Base-by-base conservation (phyloP, 2,329 filamentous ascomycete genomes). In the Thelonectria olida region DNA sequence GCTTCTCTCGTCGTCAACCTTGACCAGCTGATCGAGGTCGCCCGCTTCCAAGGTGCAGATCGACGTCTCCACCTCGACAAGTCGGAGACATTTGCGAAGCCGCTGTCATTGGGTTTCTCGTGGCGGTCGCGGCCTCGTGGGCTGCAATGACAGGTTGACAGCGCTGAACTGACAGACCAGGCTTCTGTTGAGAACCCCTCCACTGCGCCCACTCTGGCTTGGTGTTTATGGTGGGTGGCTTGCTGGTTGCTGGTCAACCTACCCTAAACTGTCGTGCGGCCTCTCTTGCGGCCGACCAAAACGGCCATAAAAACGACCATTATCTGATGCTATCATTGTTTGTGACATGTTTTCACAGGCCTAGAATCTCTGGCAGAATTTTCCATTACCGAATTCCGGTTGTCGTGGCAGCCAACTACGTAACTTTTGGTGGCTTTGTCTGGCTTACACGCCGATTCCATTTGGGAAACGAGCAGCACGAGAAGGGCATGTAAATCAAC, bases 181-280 rank as follows among this genome's bases (percentile, higher is more conserved):
- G 39, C 45, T 44, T 28, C 42, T 54, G 42, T 45, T 28, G 28
- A 45, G 52, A 54, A 36, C 52, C 41, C 22, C 42, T 39, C 44
- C 31, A 49, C 28, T 20, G 20, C 51, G 15, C 51, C 51, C 51
- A 44, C 51, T 13, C n/a, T n/a, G n/a, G n/a, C n/a, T n/a, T n/a
- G n/a, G n/a, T n/a, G 31, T 34, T 20, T 47, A n/a, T 17, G 52
- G 25, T 31, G 39, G 51, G 41, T 48, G 31, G 42, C 53, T 56
- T 28, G 25, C 42, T 45, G 17, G 25, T 31, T 34, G 42, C 44
- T 48, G 22, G 45, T 19, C 27, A 48, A 20, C 42, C 54, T 56
- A 56, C 54, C 54, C 54, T 56, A 49, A 19, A 56, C 42, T 23
- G 5, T 5, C 12, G n/a, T 20, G 42, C 22, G 25, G 27, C 45